These are phyloP conservation scores for Coemansia sp. DNA, from an alignment of 192 early-diverging fungal genomes.

Conservation along the genomic window DNA sequence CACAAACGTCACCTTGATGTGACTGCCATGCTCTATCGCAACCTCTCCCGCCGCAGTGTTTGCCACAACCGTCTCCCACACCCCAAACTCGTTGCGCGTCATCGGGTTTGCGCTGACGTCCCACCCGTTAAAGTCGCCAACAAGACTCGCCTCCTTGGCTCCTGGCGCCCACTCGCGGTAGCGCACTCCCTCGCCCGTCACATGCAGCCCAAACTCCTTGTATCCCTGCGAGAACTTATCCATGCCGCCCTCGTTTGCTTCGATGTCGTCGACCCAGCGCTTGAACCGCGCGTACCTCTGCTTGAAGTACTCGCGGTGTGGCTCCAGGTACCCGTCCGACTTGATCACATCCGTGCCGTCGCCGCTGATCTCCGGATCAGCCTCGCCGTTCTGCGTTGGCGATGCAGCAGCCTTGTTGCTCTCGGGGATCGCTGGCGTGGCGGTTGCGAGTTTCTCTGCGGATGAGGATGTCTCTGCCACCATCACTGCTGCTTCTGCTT, in stretches of 20 bases:
- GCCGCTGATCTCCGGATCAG: constrained; percentile 41
- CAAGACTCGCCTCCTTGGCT: constrained; percentile 70
- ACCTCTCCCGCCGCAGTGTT: constrained; percentile 60
- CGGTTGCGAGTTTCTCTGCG: background rate
- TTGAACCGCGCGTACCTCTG: constrained; percentile 61
- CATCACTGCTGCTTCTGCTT: no score
- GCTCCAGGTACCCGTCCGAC: constrained; percentile 78
- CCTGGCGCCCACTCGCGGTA: constrained; percentile 98
- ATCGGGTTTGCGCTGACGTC: constrained; percentile 71
- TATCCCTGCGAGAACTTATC: constrained; percentile 83
- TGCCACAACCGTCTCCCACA: constrained; percentile 74
- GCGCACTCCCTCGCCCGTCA: constrained; percentile 62
- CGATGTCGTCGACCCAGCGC: constrained; percentile 72
- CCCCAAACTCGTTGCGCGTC: constrained; percentile 79
- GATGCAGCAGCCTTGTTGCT: background rate
- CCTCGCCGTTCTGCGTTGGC: background rate
- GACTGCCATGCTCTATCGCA: constrained; percentile 81
- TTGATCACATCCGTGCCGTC: constrained; percentile 68
- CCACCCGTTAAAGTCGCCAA: constrained; percentile 97
- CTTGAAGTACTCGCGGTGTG: constrained; percentile 62
- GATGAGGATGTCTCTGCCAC: background rate
- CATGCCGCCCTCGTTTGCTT: constrained; percentile 71
- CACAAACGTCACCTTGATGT: constrained; percentile 85
- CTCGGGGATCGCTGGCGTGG: background rate
- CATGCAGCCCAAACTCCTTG: constrained; percentile 79